Percentiles rank a stretch among this genome's conserved stretches.
phyloP scores from a whole-genome alignment of 2,329 filamentous ascomycete species.

The Epicoccum sorghinum region DNA sequence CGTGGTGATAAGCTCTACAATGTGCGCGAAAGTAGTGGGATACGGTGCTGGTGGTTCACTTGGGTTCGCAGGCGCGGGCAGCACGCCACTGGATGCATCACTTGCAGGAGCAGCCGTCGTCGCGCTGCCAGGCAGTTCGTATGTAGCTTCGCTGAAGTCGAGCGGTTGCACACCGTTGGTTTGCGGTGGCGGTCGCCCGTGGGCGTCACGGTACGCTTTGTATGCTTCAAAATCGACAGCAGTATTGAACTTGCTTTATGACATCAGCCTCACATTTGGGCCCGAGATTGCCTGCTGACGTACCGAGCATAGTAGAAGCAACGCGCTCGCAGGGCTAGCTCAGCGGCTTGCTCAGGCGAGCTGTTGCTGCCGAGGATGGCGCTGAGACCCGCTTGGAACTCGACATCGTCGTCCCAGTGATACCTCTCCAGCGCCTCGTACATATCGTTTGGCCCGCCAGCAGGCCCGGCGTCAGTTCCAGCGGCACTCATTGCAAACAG shows the following conservation, averaged over 20 bases:
- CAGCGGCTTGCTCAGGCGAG: slow-evolving; percentile 59
- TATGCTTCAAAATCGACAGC: slow-evolving; percentile 71
- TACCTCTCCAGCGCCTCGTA: slow-evolving; percentile 70
- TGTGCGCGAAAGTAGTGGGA: slow-evolving; percentile 81
- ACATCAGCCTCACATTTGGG: background rate
- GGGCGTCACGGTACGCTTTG: slow-evolving; percentile 64
- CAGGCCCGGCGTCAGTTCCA: slow-evolving; percentile 17
- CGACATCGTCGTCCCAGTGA: slow-evolving; percentile 69
- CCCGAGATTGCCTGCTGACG: background rate
- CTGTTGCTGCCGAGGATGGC: slow-evolving; percentile 67
- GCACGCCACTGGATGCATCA: slow-evolving; percentile 24
- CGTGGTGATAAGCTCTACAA: slow-evolving; percentile 82
- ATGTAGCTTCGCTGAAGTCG: slow-evolving; percentile 11
- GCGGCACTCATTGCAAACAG: slow-evolving; percentile 12
- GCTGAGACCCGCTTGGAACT: slow-evolving; percentile 70
- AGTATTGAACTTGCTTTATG: slow-evolving; percentile 48
- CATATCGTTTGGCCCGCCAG: slow-evolving; percentile 42
- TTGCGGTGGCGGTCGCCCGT: slow-evolving; percentile 29
- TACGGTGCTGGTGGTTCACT: slow-evolving; percentile 66
- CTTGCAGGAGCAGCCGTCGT: background rate
- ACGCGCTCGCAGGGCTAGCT: slow-evolving; percentile 69
- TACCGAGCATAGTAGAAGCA: slow-evolving; percentile 70
- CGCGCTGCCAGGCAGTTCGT: background rate
- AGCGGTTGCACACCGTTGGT: slow-evolving; percentile 24
- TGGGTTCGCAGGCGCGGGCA: slow-evolving; percentile 30